Conservation (phyloP, 2,329 filamentous ascomycete species). For the Talaromyces sp. region DNA sequence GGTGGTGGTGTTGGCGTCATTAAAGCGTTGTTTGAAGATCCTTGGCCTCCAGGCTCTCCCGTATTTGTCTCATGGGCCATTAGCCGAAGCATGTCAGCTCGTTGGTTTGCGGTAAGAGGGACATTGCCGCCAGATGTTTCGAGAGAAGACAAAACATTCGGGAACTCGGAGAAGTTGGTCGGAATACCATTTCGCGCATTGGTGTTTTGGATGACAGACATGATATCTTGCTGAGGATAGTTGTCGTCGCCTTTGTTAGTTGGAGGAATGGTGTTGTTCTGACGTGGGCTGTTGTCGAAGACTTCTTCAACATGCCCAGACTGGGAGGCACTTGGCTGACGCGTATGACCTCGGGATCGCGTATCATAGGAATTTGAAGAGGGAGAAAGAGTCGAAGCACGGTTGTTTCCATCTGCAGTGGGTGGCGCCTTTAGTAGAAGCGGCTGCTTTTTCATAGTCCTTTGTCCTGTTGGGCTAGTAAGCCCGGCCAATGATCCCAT, state of each 20-base stretch:
- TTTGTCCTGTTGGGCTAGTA: constrained; percentile 38
- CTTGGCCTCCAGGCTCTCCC: constrained; percentile 40
- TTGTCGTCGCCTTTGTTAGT: constrained; percentile 22
- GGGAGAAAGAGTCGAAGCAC: constrained; percentile 43
- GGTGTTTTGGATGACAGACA: constrained; percentile 52
- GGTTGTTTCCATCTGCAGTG: constrained; percentile 25
- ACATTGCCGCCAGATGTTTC: constrained; percentile 47
- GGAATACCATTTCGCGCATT: constrained; percentile 47
- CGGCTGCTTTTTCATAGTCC: constrained; percentile 50
- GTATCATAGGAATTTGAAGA: constrained; percentile 35
- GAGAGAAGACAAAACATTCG: constrained; percentile 49
- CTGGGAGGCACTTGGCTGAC: constrained; percentile 35
- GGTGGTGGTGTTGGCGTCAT: constrained; percentile 58
- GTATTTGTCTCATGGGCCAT: constrained; percentile 51
- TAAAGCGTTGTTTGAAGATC: constrained; percentile 58
- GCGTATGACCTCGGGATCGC: constrained; percentile 30
- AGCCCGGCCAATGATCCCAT: constrained; percentile 41
- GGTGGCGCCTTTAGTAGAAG: constrained; percentile 52
- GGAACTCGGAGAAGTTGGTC: constrained; percentile 46
- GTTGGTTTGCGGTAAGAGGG: constrained; percentile 48
- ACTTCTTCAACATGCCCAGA: constrained; percentile 48
- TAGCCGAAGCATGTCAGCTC: constrained; percentile 52
- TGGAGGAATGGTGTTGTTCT: constrained; percentile 23
- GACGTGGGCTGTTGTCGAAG: constrained; percentile 43
- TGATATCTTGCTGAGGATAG: constrained; percentile 48